These are phyloP conservation scores for Coemansia sp. DNA, from an alignment of 192 early-diverging fungal species.

Conservation along the genomic window DNA sequence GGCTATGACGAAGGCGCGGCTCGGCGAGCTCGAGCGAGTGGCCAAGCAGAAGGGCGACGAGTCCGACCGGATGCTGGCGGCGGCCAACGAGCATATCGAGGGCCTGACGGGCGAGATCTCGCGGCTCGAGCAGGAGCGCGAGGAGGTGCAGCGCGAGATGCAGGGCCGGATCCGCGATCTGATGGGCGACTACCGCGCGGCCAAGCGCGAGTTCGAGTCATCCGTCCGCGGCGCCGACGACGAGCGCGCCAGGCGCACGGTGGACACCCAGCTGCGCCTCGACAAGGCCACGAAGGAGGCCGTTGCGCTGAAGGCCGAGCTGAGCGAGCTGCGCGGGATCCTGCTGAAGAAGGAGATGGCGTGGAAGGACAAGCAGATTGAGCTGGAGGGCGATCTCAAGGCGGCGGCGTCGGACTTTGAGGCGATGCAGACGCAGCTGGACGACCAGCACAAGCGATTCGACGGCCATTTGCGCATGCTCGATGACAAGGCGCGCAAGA, in stretches of 20 bases:
- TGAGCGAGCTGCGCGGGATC: constrained; percentile 51
- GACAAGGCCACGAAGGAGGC: constrained; percentile 34
- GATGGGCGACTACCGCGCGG: constrained; percentile 29
- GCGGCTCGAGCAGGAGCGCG: constrained; percentile 42
- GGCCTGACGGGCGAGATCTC: constrained; percentile 42
- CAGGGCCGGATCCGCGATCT: constrained; percentile 45
- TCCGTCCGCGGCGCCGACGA: constrained; percentile 42
- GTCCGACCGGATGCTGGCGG: constrained; percentile 30
- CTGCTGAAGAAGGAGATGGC: constrained; percentile 47
- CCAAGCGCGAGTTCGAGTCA: constrained; percentile 39
- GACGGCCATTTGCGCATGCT: constrained; percentile 6
- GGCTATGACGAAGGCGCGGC: constrained; percentile 15
- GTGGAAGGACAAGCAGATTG: constrained; percentile 39
- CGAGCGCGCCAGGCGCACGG: constrained; percentile 26
- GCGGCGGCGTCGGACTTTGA: constrained; percentile 42
- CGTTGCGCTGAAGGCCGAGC: constrained; percentile 26
- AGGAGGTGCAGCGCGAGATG: constrained; percentile 37
- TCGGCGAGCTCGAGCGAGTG: constrained; percentile 41
- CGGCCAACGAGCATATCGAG: constrained; percentile 32
- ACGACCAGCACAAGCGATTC: constrained; percentile 18
- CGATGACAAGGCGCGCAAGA: constrained; percentile 21
- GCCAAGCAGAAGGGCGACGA: constrained; percentile 28
- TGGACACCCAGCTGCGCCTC: constrained; percentile 34
- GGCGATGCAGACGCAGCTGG: constrained; percentile 26
- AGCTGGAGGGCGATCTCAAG: constrained; percentile 35